A percentile compares a stretch with the other conserved stretches of the same genome.
Evolutionary conservation across 1,284 basidiomycete genomes (phyloP).

Genomic region (Exobasidium cylindrosporum): DNA sequence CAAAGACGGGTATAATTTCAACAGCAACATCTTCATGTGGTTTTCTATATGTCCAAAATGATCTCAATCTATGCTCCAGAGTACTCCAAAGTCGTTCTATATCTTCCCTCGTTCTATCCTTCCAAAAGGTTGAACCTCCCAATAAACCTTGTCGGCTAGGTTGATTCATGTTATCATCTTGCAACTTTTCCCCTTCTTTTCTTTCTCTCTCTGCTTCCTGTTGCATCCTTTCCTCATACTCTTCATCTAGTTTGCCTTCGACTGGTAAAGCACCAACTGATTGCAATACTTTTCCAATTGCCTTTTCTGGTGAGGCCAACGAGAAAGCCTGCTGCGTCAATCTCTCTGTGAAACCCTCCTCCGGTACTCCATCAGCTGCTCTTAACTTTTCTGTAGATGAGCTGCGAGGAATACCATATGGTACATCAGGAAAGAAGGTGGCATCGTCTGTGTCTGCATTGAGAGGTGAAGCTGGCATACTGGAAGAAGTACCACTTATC

Average conservation of each 20-base stretch:
- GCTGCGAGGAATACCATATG: conserved; percentile 7
- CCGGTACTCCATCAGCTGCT: neutral
- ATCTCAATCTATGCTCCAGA: conserved; percentile 28
- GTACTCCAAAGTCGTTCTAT: conserved; percentile 32
- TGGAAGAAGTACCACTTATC: neutral
- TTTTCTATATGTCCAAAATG: conserved; percentile 43
- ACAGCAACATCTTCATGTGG: conserved; percentile 29
- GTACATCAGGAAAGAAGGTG: conserved; percentile 13
- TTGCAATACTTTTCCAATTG: conserved; percentile 31
- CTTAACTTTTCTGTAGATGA: neutral
- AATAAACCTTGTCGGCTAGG: neutral
- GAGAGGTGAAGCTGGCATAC: neutral
- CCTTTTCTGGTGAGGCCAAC: conserved; percentile 26
- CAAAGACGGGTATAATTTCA: conserved; percentile 33
- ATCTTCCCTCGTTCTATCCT: conserved; percentile 31
- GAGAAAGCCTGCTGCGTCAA: conserved; percentile 27
- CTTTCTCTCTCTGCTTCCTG: conserved; percentile 7
- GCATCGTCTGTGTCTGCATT: conserved; percentile 13
- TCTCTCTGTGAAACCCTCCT: conserved; percentile 25
- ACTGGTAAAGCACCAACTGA: conserved; percentile 35
- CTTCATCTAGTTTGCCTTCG: conserved; percentile 25
- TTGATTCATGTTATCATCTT: neutral
- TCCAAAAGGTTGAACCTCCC: conserved; percentile 35
- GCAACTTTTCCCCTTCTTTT: neutral
- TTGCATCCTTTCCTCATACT: conserved; percentile 12